phyloP scores from a whole-genome alignment of 768 basidiomycete genomes.

The Astraeus odoratus region DNA sequence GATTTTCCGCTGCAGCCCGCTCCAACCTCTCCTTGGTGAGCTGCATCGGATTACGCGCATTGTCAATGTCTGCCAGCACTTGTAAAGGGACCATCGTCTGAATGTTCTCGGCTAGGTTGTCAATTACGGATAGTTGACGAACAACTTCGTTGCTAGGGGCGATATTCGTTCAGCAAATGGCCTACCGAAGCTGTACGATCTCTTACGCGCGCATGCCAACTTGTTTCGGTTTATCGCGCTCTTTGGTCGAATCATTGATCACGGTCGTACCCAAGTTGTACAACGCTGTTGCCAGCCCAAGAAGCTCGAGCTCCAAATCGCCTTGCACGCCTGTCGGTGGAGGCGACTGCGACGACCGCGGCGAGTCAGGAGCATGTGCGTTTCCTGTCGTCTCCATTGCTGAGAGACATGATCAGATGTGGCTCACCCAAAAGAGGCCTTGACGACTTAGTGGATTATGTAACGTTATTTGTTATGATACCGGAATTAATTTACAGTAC shows the following conservation, averaged over 20 bases:
- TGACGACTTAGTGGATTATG: too few species aligned
- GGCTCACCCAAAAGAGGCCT: too few species aligned
- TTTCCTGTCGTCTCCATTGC: background rate
- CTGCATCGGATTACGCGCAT: conserved; percentile 73
- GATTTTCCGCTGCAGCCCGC: conserved; percentile 81
- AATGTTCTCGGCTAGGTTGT: conserved; percentile 58
- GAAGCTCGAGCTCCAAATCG: conserved; percentile 67
- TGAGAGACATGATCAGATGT: conserved; percentile 12
- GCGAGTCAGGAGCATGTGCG: conserved; percentile 37
- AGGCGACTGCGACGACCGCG: conserved; percentile 68
- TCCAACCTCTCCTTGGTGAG: conserved; percentile 76
- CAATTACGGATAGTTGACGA: conserved; percentile 55
- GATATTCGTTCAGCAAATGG: background rate
- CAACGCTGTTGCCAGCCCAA: conserved; percentile 69
- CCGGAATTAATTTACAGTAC: too few species aligned
- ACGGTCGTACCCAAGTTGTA: conserved; percentile 82
- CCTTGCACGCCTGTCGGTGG: conserved; percentile 63
- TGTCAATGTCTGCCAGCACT: conserved; percentile 73
- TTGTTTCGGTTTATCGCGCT: conserved; percentile 69
- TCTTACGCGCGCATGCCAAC: conserved; percentile 72
- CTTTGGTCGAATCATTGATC: conserved; percentile 77
- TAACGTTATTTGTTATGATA: too few species aligned
- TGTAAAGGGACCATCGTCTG: conserved; percentile 68
- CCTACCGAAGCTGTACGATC: background rate
- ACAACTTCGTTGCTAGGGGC: conserved; percentile 76